Conservation (phyloP, 2,329 filamentous ascomycete genomes). For the Pochonia chlamydosporia region DNA sequence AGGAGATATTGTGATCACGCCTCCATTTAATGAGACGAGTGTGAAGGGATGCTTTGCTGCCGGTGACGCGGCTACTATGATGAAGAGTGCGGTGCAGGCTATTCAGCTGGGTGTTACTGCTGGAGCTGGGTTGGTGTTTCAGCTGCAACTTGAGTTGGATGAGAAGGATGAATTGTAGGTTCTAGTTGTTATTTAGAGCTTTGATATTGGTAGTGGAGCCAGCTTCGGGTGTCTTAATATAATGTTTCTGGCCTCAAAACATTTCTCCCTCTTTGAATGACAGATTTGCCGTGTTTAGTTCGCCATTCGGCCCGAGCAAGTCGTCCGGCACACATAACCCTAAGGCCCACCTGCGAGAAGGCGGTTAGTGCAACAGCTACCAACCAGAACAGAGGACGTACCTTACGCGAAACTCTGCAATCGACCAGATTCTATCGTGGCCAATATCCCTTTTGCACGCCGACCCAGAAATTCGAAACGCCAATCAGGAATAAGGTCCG, state of each 20-base stretch:
- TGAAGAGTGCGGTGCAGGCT: constrained; percentile 24
- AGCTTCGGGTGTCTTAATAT: no score
- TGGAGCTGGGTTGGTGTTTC: constrained; percentile 19
- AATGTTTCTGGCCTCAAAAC: no score
- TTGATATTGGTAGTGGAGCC: no score
- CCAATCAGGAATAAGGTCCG: background rate
- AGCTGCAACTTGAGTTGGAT: constrained; percentile 22
- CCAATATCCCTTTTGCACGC: background rate
- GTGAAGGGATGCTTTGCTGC: constrained; percentile 47
- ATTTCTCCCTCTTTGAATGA: no score
- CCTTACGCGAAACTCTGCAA: background rate
- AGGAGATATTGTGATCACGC: constrained; percentile 36
- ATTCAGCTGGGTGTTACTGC: constrained; percentile 21
- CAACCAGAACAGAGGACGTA: background rate
- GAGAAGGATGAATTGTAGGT: constrained; percentile 21
- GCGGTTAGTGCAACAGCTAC: background rate
- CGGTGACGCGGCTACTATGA: constrained; percentile 38
- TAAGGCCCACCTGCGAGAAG: background rate
- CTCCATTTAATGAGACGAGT: constrained; percentile 43
- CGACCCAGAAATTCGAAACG: background rate
- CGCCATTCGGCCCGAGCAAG: background rate
- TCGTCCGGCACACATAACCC: background rate
- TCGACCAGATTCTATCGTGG: background rate
- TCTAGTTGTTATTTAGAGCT: no score
- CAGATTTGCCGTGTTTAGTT: no score